phyloP scores from a whole-genome alignment of 78 protist species.

The Diacronema lutheri region DNA sequence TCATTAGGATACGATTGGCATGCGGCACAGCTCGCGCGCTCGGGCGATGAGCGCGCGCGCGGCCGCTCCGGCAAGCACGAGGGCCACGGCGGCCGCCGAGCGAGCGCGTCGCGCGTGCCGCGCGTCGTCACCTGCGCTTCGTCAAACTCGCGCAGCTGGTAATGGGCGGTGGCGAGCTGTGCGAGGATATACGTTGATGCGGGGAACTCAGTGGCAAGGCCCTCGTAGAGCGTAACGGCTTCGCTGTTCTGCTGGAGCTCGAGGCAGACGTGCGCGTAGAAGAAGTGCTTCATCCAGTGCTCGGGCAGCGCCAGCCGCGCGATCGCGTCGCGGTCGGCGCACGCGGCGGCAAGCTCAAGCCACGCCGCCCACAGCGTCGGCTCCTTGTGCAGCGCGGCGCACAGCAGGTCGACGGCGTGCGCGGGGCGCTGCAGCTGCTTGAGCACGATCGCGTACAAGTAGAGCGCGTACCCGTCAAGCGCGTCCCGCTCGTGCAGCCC shows the following conservation, averaged over 20 bases:
- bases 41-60: background rate
- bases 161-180: slow-evolving; percentile 70
- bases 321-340: background rate
- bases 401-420: background rate
- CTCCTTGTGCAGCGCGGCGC: background rate
- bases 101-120: no score
- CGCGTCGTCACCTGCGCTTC: no score
- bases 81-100: no score
- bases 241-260: slow-evolving; percentile 46
- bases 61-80: no score
- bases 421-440: background rate
- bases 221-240: slow-evolving; percentile 41
- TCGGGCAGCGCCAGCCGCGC: slow-evolving; percentile 15
- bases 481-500: background rate
- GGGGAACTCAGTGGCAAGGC: slow-evolving; percentile 44
- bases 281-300: slow-evolving; percentile 35
- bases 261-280: slow-evolving; percentile 58
- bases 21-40: no score
- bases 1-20: no score
- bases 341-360: slow-evolving; percentile 24
- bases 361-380: slow-evolving; percentile 45
- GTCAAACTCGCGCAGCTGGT: slow-evolving; percentile 61
- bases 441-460: slow-evolving; percentile 25
- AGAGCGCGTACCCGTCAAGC: slow-evolving; percentile 39
- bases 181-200: slow-evolving; percentile 45